Evolutionary conservation across 345 rosid species (phyloP).

Genomic region (Euphorbia tirucalli): DNA sequence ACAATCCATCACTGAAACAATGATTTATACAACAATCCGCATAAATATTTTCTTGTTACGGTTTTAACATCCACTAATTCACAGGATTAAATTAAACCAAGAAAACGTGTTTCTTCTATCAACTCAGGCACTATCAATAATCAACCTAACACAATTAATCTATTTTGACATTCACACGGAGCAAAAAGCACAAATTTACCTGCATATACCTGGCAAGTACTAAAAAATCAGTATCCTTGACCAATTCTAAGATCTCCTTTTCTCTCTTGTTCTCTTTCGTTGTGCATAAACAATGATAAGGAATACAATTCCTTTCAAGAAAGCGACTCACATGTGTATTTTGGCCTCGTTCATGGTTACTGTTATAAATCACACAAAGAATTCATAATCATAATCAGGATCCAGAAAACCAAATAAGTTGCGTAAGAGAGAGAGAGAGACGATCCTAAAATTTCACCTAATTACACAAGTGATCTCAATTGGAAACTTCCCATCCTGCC

Average conservation of each 20-base stretch:
- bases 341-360: constrained; percentile 87
- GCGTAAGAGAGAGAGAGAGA: background rate
- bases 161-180: no score
- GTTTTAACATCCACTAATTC: no score
- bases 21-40: background rate
- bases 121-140: no score
- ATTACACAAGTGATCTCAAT: constrained; percentile 85
- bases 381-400: constrained; percentile 16
- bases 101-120: no score
- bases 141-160: no score
- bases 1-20: constrained; percentile 7
- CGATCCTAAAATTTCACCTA: constrained; percentile 46
- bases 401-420: background rate
- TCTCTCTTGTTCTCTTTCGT: constrained; percentile 61
- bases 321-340: constrained; percentile 79
- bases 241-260: constrained; percentile 72
- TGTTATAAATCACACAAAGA: constrained; percentile 30
- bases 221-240: constrained; percentile 76
- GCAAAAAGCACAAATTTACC: constrained; percentile 47
- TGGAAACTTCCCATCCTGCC: constrained; percentile 93
- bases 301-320: constrained; percentile 82
- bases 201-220: constrained; percentile 99
- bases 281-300: constrained; percentile 69
- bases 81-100: no score
- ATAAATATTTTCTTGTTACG: no score